phyloP scores from a whole-genome alignment of 2,329 filamentous ascomycete species.

The Phaeosphaeria sp. region DNA sequence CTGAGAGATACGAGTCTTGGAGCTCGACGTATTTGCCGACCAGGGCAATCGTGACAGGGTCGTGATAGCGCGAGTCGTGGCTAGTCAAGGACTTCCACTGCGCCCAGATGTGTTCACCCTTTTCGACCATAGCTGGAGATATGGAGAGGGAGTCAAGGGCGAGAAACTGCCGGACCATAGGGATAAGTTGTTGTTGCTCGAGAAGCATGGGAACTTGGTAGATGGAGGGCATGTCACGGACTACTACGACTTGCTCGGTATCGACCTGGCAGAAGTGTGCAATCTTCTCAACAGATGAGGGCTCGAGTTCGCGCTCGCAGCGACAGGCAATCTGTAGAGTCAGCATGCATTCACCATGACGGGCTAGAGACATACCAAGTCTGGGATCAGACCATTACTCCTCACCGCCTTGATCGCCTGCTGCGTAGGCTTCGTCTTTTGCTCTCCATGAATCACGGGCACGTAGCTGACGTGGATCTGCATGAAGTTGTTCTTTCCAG shows the following conservation, averaged over 20 bases:
- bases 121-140: conserved; percentile 61
- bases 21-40: conserved; percentile 92
- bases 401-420: conserved; percentile 84
- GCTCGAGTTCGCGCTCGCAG: conserved; percentile 78
- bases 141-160: conserved; percentile 66
- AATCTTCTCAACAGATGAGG: conserved; percentile 82
- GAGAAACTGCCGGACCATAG: conserved; percentile 70
- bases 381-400: conserved; percentile 71
- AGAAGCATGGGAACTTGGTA: conserved; percentile 97
- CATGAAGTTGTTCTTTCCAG: conserved; percentile 80
- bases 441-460: conserved; percentile 76
- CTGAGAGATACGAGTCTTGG: conserved; percentile 84
- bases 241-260: conserved; percentile 80
- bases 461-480: conserved; percentile 91
- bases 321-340: conserved; percentile 81
- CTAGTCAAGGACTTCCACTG: conserved; percentile 78
- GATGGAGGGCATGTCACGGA: conserved; percentile 86
- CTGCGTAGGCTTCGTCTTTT: conserved; percentile 98
- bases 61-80: conserved; percentile 69
- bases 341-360: not conserved
- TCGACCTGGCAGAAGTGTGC: conserved; percentile 90
- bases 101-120: conserved; percentile 75
- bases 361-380: conserved; percentile 60
- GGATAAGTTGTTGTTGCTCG: conserved; percentile 77
- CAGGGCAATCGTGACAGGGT: conserved; percentile 79